Conservation (phyloP, 768 basidiomycete species). For the Phlebiopsis flavidoalba region DNA sequence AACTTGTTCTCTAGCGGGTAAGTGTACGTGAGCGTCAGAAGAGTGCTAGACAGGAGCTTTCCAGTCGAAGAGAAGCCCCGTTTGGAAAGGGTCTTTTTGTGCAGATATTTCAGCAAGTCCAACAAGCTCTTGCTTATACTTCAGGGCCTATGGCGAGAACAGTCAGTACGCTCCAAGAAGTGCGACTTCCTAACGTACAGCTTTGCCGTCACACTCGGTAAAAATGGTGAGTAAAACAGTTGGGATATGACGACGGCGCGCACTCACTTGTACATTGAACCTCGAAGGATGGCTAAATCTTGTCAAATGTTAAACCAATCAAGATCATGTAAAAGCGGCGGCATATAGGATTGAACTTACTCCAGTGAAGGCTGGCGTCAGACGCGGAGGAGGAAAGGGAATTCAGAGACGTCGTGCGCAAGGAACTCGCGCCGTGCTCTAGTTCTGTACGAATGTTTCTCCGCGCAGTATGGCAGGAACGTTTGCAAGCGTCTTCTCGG, state of each 20-base stretch:
- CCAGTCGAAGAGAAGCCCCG: constrained; percentile 80
- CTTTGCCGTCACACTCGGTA: constrained; percentile 46
- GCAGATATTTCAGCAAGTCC: constrained; percentile 55
- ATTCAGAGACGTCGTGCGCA: constrained; percentile 59
- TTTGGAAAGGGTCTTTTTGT: constrained; percentile 71
- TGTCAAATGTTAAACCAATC: not conserved
- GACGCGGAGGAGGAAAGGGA: constrained; percentile 67
- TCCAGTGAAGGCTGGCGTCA: constrained; percentile 87
- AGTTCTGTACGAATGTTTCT: constrained; percentile 71
- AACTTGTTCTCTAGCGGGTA: constrained; percentile 81
- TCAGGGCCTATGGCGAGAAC: constrained; percentile 44
- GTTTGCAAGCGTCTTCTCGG: constrained; percentile 71
- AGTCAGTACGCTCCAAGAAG: not conserved
- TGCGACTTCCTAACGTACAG: constrained; percentile 34
- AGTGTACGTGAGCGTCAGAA: constrained; percentile 73
- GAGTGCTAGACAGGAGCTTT: constrained; percentile 64
- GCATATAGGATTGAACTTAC: constrained; percentile 34
- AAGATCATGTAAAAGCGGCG: constrained; percentile 7
- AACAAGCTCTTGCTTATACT: constrained; percentile 59
- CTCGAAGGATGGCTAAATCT: constrained; percentile 74
- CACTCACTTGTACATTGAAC: constrained; percentile 75
- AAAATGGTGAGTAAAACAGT: not conserved
- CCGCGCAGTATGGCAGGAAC: constrained; percentile 69
- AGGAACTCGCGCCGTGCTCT: constrained; percentile 78
- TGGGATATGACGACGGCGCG: not conserved